Base-by-base conservation (phyloP, 2,329 filamentous ascomycete genomes). In the Cladosporium halotolerans region DNA sequence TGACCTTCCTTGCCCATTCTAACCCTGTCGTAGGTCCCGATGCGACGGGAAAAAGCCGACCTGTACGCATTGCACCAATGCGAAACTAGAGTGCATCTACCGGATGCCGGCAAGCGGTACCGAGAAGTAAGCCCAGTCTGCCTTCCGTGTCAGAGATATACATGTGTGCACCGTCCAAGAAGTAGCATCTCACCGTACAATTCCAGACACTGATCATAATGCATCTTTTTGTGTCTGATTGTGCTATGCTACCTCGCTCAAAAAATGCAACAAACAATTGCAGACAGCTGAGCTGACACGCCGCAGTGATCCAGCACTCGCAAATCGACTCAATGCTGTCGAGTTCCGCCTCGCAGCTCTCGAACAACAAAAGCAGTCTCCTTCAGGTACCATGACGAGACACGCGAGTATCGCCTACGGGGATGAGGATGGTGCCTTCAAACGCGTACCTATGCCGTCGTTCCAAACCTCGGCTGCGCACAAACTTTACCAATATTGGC, bases 401-500 rank as follows among this genome's bases (percentile, higher is more conserved):
- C 47, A 50, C n/a, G 16, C 47, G 14, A 43, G 47, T n/a, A 33
- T 36, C 11, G 42, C 23, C 6, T 45, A 23, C 13, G 13, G 42
- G 4, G 42, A 46, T 33, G 50, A 53, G 33, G 50, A 53, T 41
- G 50, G 42, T 42, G 42, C 50, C 14, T 53, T 53, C 43, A 45
- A 53, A n/a, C 50, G 50, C 9, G 41, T 46, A n/a, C 50, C 50
- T 7, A 53, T 46, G 50, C 50, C 42, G 14, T 46, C 31, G 33
- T 53, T 53, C 16, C 50, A 53, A 16, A 53, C 42, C 39, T 45
- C 50, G 4, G 50, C 50, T 14, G 44, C 43, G 7, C 50, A 53
- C 19, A 53, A 53, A 23, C 36, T 53, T 14, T 53, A 53, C 32
- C 50, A 53, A 32, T 53, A 53, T 34, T 53, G 50, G 50, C 50